These are phyloP conservation scores for Boletus coccyginus DNA, from an alignment of 768 basidiomycete genomes.

Conservation along the genomic window DNA sequence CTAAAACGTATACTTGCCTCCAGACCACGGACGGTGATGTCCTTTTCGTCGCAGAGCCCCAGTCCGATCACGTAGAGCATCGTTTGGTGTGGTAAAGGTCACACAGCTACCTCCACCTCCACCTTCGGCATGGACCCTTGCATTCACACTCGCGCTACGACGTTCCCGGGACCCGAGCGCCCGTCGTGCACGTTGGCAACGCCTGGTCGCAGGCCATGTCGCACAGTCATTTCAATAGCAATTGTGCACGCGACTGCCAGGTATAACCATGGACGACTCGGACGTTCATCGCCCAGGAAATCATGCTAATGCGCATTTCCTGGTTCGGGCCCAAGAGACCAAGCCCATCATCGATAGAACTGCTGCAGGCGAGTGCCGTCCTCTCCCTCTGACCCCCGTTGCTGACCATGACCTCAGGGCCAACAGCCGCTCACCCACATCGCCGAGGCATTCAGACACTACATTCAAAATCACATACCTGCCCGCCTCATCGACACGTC, in stretches of 20 bases:
- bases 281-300: too few species aligned
- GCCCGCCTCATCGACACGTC: constrained; percentile 24
- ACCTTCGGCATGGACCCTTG: too few species aligned
- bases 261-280: constrained; percentile 8
- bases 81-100: not conserved
- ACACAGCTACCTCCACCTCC: not conserved
- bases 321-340: not conserved
- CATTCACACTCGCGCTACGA: too few species aligned
- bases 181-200: not conserved
- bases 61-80: constrained; percentile 98
- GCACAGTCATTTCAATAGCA: not conserved
- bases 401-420: not conserved
- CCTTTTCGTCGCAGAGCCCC: constrained; percentile 92
- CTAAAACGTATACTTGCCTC: constrained; percentile 49
- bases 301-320: too few species aligned
- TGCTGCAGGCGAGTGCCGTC: not conserved
- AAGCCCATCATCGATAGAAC: not conserved
- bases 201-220: not conserved
- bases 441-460: constrained; percentile 12
- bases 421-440: constrained; percentile 6
- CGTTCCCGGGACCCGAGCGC: not conserved
- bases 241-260: not conserved
- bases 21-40: constrained; percentile 88
- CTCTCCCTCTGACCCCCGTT: not conserved
- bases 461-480: constrained; percentile 27